Conservation (phyloP, 2,329 filamentous ascomycete species). For the Stagonosporopsis vannaccii region DNA sequence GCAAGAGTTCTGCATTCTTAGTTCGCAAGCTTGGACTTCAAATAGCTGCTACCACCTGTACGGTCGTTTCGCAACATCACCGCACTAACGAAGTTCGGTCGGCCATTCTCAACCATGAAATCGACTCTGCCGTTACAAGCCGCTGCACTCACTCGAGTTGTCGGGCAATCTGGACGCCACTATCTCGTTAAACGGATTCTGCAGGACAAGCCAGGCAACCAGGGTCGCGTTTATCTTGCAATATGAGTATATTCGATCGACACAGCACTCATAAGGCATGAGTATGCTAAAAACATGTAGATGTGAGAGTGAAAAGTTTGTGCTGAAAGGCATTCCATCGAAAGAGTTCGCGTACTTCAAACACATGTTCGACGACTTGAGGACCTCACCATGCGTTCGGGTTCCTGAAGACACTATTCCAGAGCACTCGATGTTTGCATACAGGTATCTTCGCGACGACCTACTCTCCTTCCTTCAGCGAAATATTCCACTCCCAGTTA, state of each 20-base stretch:
- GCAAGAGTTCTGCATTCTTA: not conserved
- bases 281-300: constrained; percentile 2
- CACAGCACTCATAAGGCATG: not conserved
- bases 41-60: not conserved
- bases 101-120: not conserved
- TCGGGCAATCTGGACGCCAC: constrained; percentile 13
- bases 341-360: constrained; percentile 14
- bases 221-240: constrained; percentile 20
- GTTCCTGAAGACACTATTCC: constrained; percentile 51
- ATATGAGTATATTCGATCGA: not conserved
- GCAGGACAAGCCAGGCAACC: constrained; percentile 10
- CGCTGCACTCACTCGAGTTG: not conserved
- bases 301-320: constrained; percentile 6
- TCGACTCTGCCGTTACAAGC: not conserved
- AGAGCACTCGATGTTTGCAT: constrained; percentile 56
- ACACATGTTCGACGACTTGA: constrained; percentile 22
- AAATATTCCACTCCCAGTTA: constrained; percentile 46
- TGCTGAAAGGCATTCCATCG: constrained; percentile 12
- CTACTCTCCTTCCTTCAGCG: constrained; percentile 54
- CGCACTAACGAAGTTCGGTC: not conserved
- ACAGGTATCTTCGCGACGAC: constrained; percentile 54
- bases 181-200: constrained; percentile 15
- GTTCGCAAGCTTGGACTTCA: not conserved
- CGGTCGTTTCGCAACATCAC: not conserved
- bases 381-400: constrained; percentile 14